Conservation (phyloP, 1,139 yeast genomes). For the Pichia sp. region DNA sequence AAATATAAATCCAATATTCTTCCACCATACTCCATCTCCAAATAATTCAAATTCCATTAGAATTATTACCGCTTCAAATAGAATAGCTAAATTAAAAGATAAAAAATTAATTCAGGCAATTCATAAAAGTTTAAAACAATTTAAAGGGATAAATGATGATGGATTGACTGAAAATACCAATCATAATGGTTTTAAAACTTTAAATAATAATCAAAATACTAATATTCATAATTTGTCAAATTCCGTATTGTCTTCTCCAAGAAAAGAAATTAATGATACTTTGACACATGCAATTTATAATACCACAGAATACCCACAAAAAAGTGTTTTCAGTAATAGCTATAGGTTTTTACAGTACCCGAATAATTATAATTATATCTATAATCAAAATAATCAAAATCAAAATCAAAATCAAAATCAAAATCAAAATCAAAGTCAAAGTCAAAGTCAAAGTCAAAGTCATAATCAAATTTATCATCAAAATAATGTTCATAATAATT, state of each 20-base stretch:
- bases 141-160: background rate
- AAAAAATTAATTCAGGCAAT: slow-evolving; percentile 12
- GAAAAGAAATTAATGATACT: slow-evolving; percentile 7
- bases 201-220: slow-evolving; percentile 5
- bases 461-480: background rate
- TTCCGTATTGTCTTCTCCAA: slow-evolving; percentile 8
- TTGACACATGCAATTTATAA: slow-evolving; percentile 1
- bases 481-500: background rate
- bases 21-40: slow-evolving; percentile 14
- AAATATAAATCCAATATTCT: slow-evolving; percentile 10
- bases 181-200: slow-evolving; percentile 4
- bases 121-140: slow-evolving; percentile 8
- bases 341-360: background rate
- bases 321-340: background rate
- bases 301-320: background rate
- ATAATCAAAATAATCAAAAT: background rate
- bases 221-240: background rate
- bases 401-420: background rate
- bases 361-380: too few relatives aligned
- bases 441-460: too few relatives aligned
- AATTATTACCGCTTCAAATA: slow-evolving; percentile 11
- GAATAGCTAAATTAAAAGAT: slow-evolving; percentile 11
- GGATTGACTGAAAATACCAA: background rate
- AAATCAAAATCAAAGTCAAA: background rate
- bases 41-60: slow-evolving; percentile 10